Evolutionary conservation across 345 rosid genomes (phyloP).

Genomic region (Mercurialis annua): DNA sequence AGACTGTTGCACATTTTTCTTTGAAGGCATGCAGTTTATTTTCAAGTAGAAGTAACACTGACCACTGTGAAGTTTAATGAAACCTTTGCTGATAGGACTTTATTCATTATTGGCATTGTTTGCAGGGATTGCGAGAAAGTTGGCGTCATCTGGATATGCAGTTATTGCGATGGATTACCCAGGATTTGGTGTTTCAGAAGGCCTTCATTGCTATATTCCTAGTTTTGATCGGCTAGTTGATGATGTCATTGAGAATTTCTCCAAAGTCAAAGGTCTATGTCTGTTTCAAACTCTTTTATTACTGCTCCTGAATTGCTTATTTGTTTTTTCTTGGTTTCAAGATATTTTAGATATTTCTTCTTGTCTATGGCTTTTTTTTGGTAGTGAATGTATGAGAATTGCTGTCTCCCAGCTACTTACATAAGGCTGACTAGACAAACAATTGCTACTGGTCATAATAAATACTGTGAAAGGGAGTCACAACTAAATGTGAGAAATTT

Average conservation of each 20-base stretch:
- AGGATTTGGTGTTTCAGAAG: constrained; percentile 90
- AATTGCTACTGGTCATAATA: too few relatives aligned
- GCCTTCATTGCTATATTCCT: constrained; percentile 79
- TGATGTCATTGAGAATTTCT: constrained; percentile 79
- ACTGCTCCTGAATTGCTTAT: background rate
- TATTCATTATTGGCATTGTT: constrained; percentile 10
- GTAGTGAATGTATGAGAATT: background rate
- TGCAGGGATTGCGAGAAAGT: constrained; percentile 84
- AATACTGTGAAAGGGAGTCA: background rate
- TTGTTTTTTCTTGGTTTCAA: background rate
- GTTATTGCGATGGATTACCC: constrained; percentile 97
- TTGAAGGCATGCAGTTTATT: constrained; percentile 63
- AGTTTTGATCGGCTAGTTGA: constrained; percentile 74
- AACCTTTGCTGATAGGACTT: constrained; percentile 11
- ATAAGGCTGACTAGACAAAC: too few relatives aligned
- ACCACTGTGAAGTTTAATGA: constrained; percentile 8
- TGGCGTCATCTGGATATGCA: constrained; percentile 76
- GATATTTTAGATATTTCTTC: background rate
- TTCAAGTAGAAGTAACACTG: constrained; percentile 6
- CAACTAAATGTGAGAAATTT: background rate
- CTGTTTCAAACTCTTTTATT: background rate
- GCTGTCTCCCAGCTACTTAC: background rate
- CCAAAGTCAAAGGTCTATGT: constrained; percentile 71
- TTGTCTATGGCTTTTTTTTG: background rate
- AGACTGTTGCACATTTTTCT: constrained; percentile 95